Percentiles rank a stretch among this genome's conserved stretches.
Evolutionary conservation across 2,329 filamentous ascomycete species (phyloP).

Genomic region (Hypoxylon sp.): DNA sequence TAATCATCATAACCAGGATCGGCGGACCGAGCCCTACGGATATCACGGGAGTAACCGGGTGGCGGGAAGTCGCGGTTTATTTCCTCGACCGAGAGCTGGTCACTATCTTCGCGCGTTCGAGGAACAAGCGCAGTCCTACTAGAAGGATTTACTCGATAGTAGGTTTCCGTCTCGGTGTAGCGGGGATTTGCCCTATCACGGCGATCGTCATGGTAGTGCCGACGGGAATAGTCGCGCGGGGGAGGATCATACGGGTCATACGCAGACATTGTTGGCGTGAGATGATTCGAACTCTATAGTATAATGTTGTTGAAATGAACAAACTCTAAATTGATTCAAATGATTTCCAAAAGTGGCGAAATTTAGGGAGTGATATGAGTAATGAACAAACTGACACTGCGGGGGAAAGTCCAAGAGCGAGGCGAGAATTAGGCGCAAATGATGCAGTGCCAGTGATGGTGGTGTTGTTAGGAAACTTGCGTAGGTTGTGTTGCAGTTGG

Average conservation of each 20-base stretch:
- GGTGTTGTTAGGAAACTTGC: constrained; percentile 16
- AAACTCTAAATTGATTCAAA: constrained; percentile 40
- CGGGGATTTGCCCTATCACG: constrained; percentile 67
- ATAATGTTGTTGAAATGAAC: constrained; percentile 19
- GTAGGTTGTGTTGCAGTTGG: constrained; percentile 11
- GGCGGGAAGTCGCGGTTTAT: constrained; percentile 88
- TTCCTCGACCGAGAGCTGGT: constrained; percentile 80
- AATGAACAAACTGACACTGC: constrained; percentile 9
- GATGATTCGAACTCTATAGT: neutral
- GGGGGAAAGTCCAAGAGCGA: constrained; percentile 11
- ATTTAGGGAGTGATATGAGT: constrained; percentile 12
- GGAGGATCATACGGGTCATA: constrained; percentile 70
- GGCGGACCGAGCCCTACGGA: constrained; percentile 75
- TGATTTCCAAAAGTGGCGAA: constrained; percentile 5
- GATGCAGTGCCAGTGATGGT: constrained; percentile 34
- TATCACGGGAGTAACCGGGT: constrained; percentile 68
- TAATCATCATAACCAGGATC: constrained; percentile 74
- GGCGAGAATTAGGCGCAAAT: constrained; percentile 36
- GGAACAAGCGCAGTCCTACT: constrained; percentile 68
- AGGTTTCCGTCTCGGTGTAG: constrained; percentile 68
- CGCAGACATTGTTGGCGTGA: constrained; percentile 58
- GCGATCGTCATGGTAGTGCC: constrained; percentile 69
- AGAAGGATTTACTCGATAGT: constrained; percentile 61
- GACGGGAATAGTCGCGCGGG: constrained; percentile 63
- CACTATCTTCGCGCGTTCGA: constrained; percentile 78